Percentiles rank a stretch among this genome's conserved stretches.
phyloP scores from a whole-genome alignment of 106 monocot species.

The Dendrobium chrysotoxum region DNA sequence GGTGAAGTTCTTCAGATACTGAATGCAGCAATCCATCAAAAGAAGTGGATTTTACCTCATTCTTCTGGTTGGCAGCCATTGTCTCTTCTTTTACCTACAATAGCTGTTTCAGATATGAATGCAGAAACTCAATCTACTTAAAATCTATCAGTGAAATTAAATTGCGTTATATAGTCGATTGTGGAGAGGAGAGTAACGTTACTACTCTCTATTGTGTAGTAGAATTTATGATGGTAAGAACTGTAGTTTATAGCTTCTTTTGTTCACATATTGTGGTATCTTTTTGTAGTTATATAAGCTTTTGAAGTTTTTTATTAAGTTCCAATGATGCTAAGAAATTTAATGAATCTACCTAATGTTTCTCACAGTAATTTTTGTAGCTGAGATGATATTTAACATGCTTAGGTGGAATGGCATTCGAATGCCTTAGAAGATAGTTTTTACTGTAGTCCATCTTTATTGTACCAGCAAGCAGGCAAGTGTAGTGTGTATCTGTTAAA shows the following conservation, averaged over 20 bases:
- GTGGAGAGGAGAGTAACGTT: background rate
- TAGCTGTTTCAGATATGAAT: conserved; percentile 11
- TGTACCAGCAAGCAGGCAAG: too few relatives aligned
- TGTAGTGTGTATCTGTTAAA: too few relatives aligned
- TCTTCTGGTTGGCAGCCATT: conserved; percentile 67
- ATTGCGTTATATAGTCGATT: background rate
- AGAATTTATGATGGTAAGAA: background rate
- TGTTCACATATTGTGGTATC: background rate
- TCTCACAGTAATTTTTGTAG: too few relatives aligned
- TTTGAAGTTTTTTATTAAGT: too few relatives aligned
- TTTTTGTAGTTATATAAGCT: too few relatives aligned
- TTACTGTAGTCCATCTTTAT: too few relatives aligned
- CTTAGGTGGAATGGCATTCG: too few relatives aligned
- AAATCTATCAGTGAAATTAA: background rate
- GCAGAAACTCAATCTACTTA: background rate
- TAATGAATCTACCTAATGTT: too few relatives aligned
- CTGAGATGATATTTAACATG: too few relatives aligned
- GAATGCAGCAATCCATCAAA: conserved; percentile 26
- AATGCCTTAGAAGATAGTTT: too few relatives aligned
- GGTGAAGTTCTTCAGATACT: conserved; percentile 62
- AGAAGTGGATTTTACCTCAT: conserved; percentile 63
- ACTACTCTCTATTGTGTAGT: background rate
- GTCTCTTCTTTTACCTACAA: background rate
- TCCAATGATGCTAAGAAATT: too few relatives aligned
- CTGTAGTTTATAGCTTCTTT: background rate